A percentile compares a stretch with the other conserved stretches of the same genome.
phyloP scores from a whole-genome alignment of 2,329 filamentous ascomycete species.

The Tolypocladium tundrense region DNA sequence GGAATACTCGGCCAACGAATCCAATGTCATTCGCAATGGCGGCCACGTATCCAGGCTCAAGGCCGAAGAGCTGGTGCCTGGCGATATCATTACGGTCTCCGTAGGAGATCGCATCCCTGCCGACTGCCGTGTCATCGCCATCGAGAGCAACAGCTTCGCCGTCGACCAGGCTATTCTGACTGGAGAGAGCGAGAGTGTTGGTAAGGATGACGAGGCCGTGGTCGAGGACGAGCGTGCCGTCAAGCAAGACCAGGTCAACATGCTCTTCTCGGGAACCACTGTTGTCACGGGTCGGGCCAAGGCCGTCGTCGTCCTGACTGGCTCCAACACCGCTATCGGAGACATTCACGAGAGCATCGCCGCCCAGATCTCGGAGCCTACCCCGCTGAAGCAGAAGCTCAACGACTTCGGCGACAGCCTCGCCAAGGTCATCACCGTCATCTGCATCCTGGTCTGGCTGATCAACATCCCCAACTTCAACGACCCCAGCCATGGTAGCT shows the following conservation, averaged over 20 bases:
- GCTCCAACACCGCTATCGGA: constrained; percentile 84
- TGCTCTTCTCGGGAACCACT: constrained; percentile 96
- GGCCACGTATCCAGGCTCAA: constrained; percentile 74
- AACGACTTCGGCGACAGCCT: constrained; percentile 95
- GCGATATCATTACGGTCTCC: constrained; percentile 78
- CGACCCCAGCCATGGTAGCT: constrained; percentile 85
- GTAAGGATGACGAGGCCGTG: constrained; percentile 60
- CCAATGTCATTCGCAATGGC: constrained; percentile 76
- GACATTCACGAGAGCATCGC: constrained; percentile 99
- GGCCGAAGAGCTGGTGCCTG: constrained; percentile 94
- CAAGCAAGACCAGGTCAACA: constrained; percentile 95
- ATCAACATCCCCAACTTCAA: constrained; percentile 98
- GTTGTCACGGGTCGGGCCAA: constrained; percentile 90
- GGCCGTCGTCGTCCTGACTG: constrained; percentile 84
- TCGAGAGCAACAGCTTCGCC: constrained; percentile 95
- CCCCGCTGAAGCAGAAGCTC: constrained; percentile 94
- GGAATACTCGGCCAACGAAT: constrained; percentile 97
- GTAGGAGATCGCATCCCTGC: constrained; percentile 92
- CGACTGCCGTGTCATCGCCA: constrained; percentile 79
- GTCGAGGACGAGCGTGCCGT: constrained; percentile 76
- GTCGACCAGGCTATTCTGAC: constrained; percentile 96
- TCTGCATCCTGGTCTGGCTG: constrained; percentile 92
- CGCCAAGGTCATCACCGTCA: constrained; percentile 96
- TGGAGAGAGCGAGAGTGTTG: constrained; percentile 93
- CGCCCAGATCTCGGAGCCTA: constrained; percentile 94